Evolutionary conservation across 176 grass and related monocot species (phyloP), one percentile per base, ranked within the genome.

Genomic region (Avena eriantha): DNA sequence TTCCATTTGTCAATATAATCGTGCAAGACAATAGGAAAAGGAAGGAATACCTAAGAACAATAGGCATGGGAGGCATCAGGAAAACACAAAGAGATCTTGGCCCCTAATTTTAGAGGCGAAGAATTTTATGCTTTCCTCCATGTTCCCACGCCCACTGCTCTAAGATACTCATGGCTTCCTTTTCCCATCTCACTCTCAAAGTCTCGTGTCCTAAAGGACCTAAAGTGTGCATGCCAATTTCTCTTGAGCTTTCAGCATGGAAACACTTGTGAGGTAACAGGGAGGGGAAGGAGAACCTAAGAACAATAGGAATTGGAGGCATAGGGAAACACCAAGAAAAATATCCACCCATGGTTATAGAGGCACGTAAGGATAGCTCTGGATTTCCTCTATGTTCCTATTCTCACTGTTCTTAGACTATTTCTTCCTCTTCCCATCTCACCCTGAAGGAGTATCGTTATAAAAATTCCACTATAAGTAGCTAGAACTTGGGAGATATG

Each of bases 41-140:
- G 72, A 77, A 83, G 61, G 18, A 83, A 51, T 36, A 88, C 80
- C 61, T 13, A 77, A 48, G 18, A 69, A 57, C 17, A 0, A 69
- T 77, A 82, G 80, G 86, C 80, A 69, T 88, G 72, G 35, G 72
- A 88, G 72, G 72, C 86, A 88, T 88, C 59, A 83, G 72, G 80
- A 83, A 69, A 65, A 56, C 49, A 45, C 8, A 56, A 71, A 60
- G 31, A 31, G 18, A 56, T 29, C 31, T 55, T 41, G 49, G 49
- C 13, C 13, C 9, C 49, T 34, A 54, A 34, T 8, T 34, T 11
- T 51, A 51, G 49, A 11, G 16, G 4, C 1, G 23, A 54, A 9
- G 15, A 77, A 7, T 10, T 2, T 18, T n/a, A 31, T 33, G 13
- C 7, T 49, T 49, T 49, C 47, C 47, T 49, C 47, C 47, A 49